These are phyloP conservation scores for Penicillium tannophilum DNA, from an alignment of 495 filamentous ascomycete genomes.

Conservation along the genomic window DNA sequence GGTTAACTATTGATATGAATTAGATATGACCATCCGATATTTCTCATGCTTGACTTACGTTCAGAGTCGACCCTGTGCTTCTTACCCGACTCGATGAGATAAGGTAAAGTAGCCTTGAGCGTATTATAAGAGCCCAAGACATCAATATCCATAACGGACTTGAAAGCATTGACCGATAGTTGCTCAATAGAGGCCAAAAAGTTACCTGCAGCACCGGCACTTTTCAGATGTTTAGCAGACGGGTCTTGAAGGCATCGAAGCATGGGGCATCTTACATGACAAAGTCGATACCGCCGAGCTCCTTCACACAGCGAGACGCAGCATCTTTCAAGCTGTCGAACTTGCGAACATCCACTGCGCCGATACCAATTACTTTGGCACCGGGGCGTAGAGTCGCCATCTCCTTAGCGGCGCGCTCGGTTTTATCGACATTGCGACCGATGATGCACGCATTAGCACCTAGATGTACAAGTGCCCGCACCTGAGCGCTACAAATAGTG, in stretches of 20 bases:
- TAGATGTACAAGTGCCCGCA: slow-evolving; percentile 84
- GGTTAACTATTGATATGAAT: slow-evolving; percentile 27
- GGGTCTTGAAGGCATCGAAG: not conserved
- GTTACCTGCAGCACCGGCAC: slow-evolving; percentile 93
- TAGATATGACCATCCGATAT: not conserved
- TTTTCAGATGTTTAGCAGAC: slow-evolving; percentile 37
- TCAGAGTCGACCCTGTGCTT: slow-evolving; percentile 57
- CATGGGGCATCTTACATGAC: slow-evolving; percentile 67
- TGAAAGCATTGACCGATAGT: slow-evolving; percentile 87
- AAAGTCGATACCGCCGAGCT: slow-evolving; percentile 86
- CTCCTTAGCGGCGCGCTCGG: slow-evolving; percentile 73
- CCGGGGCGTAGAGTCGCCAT: slow-evolving; percentile 77
- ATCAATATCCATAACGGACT: slow-evolving; percentile 94
- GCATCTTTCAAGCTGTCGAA: slow-evolving; percentile 68
- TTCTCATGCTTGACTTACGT: slow-evolving; percentile 31
- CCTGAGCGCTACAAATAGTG: slow-evolving; percentile 91
- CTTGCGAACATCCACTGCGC: slow-evolving; percentile 80
- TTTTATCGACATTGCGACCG: slow-evolving; percentile 88
- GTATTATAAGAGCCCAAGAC: slow-evolving; percentile 92
- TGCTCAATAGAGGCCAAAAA: slow-evolving; percentile 87
- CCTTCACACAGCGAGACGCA: slow-evolving; percentile 72
- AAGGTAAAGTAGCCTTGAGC: slow-evolving; percentile 82
- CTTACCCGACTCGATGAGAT: slow-evolving; percentile 72
- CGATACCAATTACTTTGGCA: slow-evolving; percentile 82
- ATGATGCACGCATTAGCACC: slow-evolving; percentile 94